A percentile compares a stretch with the other conserved stretches of the same genome.
phyloP scores from a whole-genome alignment of 2,329 filamentous ascomycete species.

The Hypoxylon sp. region DNA sequence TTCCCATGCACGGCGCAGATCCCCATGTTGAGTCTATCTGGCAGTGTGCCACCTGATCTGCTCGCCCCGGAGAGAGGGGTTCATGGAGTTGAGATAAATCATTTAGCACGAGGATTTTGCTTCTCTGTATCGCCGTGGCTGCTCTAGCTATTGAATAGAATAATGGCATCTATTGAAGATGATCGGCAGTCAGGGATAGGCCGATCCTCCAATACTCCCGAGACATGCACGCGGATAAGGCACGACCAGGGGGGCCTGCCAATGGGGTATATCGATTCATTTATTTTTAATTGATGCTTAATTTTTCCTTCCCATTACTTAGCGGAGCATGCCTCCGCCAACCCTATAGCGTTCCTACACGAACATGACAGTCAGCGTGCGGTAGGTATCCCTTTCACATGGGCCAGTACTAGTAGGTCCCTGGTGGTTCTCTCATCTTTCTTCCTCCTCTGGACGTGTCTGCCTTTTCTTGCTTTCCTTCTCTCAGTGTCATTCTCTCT shows the following conservation, averaged over 20 bases:
- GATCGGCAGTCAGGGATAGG: constrained; percentile 31
- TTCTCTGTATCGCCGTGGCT: constrained; percentile 2
- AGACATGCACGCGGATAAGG: constrained; percentile 37
- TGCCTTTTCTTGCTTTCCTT: constrained; percentile 14
- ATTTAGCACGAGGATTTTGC: not conserved
- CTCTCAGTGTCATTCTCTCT: no score
- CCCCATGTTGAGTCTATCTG: not conserved
- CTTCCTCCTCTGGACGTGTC: constrained; percentile 11
- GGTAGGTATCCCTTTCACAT: constrained; percentile 25
- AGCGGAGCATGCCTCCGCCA: constrained; percentile 40
- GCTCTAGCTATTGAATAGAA: constrained; percentile 32
- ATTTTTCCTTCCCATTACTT: constrained; percentile 31
- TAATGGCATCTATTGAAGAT: constrained; percentile 31
- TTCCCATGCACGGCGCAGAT: constrained; percentile 28
- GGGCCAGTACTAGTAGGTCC: constrained; percentile 28
- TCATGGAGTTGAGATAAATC: constrained; percentile 9
- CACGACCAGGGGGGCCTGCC: constrained; percentile 32
- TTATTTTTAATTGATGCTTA: constrained; percentile 39
- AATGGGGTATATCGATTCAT: constrained; percentile 34
- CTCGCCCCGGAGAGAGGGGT: constrained; percentile 15
- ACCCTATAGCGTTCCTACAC: constrained; percentile 39
- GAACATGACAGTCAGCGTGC: constrained; percentile 19
- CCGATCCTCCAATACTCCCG: constrained; percentile 34
- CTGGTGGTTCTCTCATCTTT: constrained; percentile 18
- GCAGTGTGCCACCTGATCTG: not conserved